These are phyloP conservation scores for Otatea glauca DNA, from an alignment of 176 grass and related monocot genomes.

Conservation along the genomic window DNA sequence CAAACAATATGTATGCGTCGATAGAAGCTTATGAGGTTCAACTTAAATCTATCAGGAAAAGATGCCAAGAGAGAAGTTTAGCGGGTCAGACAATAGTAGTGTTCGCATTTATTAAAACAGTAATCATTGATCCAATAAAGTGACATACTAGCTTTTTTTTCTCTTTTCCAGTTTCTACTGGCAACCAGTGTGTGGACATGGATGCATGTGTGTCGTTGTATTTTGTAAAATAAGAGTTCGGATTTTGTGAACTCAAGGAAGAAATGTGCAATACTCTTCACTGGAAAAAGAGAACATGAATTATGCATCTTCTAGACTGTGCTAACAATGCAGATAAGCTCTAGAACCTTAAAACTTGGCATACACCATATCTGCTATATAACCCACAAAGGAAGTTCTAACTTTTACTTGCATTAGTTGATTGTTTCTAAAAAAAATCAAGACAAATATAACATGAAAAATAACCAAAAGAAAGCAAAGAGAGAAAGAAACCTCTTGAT, in stretches of 20 bases:
- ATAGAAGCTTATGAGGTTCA: conserved; percentile 14
- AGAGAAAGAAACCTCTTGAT: conserved; percentile 65
- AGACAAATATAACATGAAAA: conserved; percentile 8
- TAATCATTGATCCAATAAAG: background rate
- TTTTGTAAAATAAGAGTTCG: background rate
- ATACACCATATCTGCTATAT: background rate
- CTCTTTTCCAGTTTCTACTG: background rate
- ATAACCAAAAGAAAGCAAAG: background rate
- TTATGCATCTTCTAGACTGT: conserved; percentile 1
- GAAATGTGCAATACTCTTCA: conserved; percentile 24
- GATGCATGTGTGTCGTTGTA: background rate
- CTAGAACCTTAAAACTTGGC: conserved; percentile 13
- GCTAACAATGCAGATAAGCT: background rate
- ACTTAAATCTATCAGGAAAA: conserved; percentile 33
- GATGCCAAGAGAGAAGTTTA: conserved; percentile 26
- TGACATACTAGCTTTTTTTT: background rate
- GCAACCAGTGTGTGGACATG: background rate
- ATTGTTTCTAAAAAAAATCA: background rate
- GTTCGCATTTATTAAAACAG: background rate
- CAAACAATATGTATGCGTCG: conserved; percentile 7
- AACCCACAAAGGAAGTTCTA: conserved; percentile 3
- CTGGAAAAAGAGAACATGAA: background rate
- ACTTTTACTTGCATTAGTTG: conserved; percentile 1
- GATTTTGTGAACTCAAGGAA: background rate
- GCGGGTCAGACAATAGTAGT: background rate